Evolutionary conservation across 306 rosid species (phyloP).

Genomic region (Hippophae gyantsensis): DNA sequence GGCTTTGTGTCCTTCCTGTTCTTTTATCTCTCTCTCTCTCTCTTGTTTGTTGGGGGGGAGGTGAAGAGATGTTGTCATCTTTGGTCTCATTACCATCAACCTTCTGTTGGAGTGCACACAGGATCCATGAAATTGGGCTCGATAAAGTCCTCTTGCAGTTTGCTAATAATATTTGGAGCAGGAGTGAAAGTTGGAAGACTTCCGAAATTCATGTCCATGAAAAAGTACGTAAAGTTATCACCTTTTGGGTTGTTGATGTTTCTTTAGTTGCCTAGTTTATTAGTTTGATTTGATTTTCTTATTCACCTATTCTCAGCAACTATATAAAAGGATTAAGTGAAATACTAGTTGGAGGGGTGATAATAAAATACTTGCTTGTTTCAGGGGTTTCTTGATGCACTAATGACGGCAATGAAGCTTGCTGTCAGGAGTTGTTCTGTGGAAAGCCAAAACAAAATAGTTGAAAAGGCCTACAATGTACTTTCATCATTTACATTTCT

Average conservation of each 20-base stretch:
- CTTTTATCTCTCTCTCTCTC: too few species aligned
- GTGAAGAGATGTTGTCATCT: slow-evolving; percentile 7
- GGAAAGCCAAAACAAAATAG: slow-evolving; percentile 53
- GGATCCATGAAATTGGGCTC: slow-evolving; percentile 53
- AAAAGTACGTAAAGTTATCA: slow-evolving; percentile 34
- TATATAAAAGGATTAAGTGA: background rate
- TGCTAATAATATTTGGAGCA: slow-evolving; percentile 55
- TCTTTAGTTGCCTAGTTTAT: background rate
- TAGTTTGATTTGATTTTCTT: slow-evolving; percentile 9
- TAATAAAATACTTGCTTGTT: slow-evolving; percentile 21
- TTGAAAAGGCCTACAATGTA: slow-evolving; percentile 51
- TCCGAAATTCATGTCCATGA: slow-evolving; percentile 29
- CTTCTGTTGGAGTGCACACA: slow-evolving; percentile 32
- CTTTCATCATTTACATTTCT: slow-evolving; percentile 45
- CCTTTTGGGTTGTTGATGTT: background rate
- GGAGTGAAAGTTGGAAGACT: slow-evolving; percentile 36
- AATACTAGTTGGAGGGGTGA: slow-evolving; percentile 9
- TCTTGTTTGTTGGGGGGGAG: background rate
- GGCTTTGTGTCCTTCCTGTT: background rate
- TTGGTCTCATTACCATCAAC: slow-evolving; percentile 15
- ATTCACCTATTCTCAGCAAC: slow-evolving; percentile 1
- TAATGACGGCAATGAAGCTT: slow-evolving; percentile 58
- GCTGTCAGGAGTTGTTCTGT: slow-evolving; percentile 57
- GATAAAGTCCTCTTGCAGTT: slow-evolving; percentile 57
- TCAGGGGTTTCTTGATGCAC: slow-evolving; percentile 72